Evolutionary conservation across 129 eudicot genomes (phyloP).

Genomic region (Erigeron canadensis): DNA sequence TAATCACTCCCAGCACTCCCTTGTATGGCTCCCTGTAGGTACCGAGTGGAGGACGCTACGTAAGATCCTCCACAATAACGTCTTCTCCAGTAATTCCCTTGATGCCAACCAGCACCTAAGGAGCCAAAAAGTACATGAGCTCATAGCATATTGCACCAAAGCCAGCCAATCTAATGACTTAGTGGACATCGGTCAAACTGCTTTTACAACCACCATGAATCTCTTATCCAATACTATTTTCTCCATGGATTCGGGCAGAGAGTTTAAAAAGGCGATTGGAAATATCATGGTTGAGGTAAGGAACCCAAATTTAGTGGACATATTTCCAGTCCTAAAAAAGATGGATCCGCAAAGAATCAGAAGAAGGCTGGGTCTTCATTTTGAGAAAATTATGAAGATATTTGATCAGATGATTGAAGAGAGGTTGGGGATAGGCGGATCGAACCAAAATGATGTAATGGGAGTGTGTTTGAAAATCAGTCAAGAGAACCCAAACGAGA

Average conservation of each 20-base stretch:
- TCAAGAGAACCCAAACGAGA: constrained; percentile 27
- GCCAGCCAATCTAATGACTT: constrained; percentile 29
- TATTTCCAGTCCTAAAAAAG: constrained; percentile 37
- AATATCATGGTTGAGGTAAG: constrained; percentile 45
- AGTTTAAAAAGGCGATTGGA: constrained; percentile 52
- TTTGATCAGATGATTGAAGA: constrained; percentile 38
- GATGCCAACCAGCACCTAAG: constrained; percentile 45
- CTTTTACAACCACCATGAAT: constrained; percentile 46
- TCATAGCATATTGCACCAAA: constrained; percentile 31
- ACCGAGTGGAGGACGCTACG: constrained; percentile 48
- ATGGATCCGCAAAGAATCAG: constrained; percentile 46
- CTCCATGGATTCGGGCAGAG: constrained; percentile 32
- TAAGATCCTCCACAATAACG: constrained; percentile 35
- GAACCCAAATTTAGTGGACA: constrained; percentile 50
- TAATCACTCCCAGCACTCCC: constrained; percentile 35
- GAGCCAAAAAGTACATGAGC: constrained; percentile 45
- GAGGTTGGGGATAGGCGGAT: constrained; percentile 28
- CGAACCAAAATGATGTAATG: constrained; percentile 34
- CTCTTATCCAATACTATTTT: constrained; percentile 49
- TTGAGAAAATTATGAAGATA: constrained; percentile 31
- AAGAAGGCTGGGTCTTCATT: constrained; percentile 22
- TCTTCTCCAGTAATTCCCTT: constrained; percentile 40
- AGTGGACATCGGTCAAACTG: constrained; percentile 50
- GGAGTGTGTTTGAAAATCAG: constrained; percentile 37
- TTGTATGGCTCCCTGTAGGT: constrained; percentile 48